Conservation (phyloP, 2,329 filamentous ascomycete species). For the Penicillium sp. region DNA sequence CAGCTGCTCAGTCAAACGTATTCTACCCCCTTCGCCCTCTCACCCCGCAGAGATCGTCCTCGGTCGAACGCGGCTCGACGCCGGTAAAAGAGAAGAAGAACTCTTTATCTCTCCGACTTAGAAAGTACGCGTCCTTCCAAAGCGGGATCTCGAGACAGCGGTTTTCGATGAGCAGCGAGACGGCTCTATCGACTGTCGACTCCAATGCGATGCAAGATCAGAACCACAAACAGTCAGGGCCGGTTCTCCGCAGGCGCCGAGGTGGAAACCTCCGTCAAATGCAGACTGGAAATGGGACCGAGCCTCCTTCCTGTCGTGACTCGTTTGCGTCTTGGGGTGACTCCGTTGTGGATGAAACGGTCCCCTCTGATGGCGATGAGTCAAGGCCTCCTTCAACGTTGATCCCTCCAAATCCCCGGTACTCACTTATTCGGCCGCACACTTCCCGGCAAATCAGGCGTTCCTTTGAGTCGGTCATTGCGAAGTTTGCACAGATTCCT, state of each 20-base stretch:
- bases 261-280: slow-evolving; percentile 66
- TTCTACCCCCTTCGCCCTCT: slow-evolving; percentile 14
- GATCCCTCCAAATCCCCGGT: slow-evolving; percentile 29
- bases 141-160: slow-evolving; percentile 33
- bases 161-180: slow-evolving; percentile 21
- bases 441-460: slow-evolving; percentile 51
- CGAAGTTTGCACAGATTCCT: slow-evolving; percentile 76
- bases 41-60: slow-evolving; percentile 23
- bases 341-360: slow-evolving; percentile 19
- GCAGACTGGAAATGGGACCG: slow-evolving; percentile 55
- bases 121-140: slow-evolving; percentile 41
- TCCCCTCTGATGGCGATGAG: slow-evolving; percentile 10
- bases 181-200: slow-evolving; percentile 12
- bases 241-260: slow-evolving; percentile 61
- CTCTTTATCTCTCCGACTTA: slow-evolving; percentile 31
- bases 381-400: slow-evolving; percentile 24
- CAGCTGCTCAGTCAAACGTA: slow-evolving; percentile 9
- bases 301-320: slow-evolving; percentile 33
- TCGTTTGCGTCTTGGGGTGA: slow-evolving; percentile 32
- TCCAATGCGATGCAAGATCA: slow-evolving; percentile 14
- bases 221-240: slow-evolving; percentile 27
- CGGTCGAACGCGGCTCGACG: slow-evolving; percentile 19
- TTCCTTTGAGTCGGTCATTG: slow-evolving; percentile 82
- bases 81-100: slow-evolving; percentile 20
- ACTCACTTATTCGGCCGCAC: slow-evolving; percentile 43